These are phyloP conservation scores for Blastobotrys chiropterorum DNA, from an alignment of 805 yeast species.

Conservation along the genomic window DNA sequence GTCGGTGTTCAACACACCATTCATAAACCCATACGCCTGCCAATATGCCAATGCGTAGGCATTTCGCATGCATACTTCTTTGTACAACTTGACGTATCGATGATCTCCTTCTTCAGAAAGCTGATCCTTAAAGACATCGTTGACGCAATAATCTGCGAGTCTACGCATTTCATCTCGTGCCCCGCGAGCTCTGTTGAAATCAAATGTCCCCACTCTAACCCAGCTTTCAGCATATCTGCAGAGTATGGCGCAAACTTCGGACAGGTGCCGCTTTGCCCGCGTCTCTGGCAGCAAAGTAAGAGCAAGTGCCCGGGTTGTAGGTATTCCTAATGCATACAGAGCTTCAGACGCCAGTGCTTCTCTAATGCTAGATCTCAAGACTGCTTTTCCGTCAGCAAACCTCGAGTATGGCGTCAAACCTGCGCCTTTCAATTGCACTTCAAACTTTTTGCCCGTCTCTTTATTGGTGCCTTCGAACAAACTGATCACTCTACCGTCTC, in stretches of 20 bases:
- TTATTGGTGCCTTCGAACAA: slow-evolving; percentile 61
- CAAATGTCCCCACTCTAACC: slow-evolving; percentile 87
- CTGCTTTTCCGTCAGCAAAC: slow-evolving; percentile 96
- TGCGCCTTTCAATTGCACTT: slow-evolving; percentile 83
- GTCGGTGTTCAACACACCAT: slow-evolving; percentile 93
- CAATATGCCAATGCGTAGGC: slow-evolving; percentile 75
- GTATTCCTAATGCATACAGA: slow-evolving; percentile 72
- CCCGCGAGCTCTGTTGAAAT: slow-evolving; percentile 67
- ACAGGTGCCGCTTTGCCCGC: slow-evolving; percentile 60
- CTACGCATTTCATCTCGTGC: slow-evolving; percentile 56
- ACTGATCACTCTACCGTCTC: slow-evolving; percentile 89
- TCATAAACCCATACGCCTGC: slow-evolving; percentile 88
- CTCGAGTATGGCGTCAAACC: slow-evolving; percentile 90
- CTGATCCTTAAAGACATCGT: slow-evolving; percentile 47
- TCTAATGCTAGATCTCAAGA: slow-evolving; percentile 76
- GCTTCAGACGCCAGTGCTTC: slow-evolving; percentile 85
- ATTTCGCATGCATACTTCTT: slow-evolving; percentile 65
- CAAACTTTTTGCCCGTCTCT: slow-evolving; percentile 41
- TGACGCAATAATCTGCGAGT: slow-evolving; percentile 67
- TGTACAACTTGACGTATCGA: slow-evolving; percentile 63
- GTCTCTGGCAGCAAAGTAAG: slow-evolving; percentile 69
- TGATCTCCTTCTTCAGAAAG: slow-evolving; percentile 31
- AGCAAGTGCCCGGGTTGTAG: slow-evolving; percentile 78
- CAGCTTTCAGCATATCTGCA: slow-evolving; percentile 79
- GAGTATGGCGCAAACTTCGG: slow-evolving; percentile 78